phyloP scores from a whole-genome alignment of 305 asterid genomes.

The Fraxinus sp. region DNA sequence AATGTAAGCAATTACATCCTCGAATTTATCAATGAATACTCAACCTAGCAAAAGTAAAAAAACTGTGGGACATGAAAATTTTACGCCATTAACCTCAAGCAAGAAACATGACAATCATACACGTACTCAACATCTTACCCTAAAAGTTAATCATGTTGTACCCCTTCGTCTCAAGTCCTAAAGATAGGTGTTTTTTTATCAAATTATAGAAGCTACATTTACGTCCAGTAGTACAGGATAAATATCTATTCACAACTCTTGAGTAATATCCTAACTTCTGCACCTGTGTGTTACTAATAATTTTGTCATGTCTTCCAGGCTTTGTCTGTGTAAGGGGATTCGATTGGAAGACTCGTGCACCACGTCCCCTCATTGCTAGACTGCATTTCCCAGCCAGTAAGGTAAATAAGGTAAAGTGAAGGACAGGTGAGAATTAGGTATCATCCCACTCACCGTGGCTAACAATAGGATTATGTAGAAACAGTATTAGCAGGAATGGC shows the following conservation, averaged over 20 bases:
- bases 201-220: neutral
- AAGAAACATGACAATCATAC: neutral
- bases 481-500: neutral
- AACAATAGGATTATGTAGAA: neutral
- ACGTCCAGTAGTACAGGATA: neutral
- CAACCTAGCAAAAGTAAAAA: slow-evolving; percentile 10
- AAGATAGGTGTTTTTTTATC: slow-evolving; percentile 3
- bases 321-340: slow-evolving; percentile 93
- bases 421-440: slow-evolving; percentile 39
- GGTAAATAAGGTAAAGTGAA: slow-evolving; percentile 54
- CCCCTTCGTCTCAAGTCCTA: neutral
- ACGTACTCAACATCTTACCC: neutral
- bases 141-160: slow-evolving; percentile 7
- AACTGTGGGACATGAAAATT: neutral
- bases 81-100: neutral
- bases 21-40: neutral
- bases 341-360: slow-evolving; percentile 71
- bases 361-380: slow-evolving; percentile 85
- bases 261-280: slow-evolving; percentile 1
- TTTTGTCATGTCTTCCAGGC: slow-evolving; percentile 50
- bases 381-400: slow-evolving; percentile 92
- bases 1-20: neutral
- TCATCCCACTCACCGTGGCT: neutral
- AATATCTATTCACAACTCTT: neutral
- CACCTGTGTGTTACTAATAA: slow-evolving; percentile 13